Evolutionary conservation across 148 eudicot species (phyloP), one percentile per base, ranked within the genome.

Genomic region (Arctostaphylos glauca): DNA sequence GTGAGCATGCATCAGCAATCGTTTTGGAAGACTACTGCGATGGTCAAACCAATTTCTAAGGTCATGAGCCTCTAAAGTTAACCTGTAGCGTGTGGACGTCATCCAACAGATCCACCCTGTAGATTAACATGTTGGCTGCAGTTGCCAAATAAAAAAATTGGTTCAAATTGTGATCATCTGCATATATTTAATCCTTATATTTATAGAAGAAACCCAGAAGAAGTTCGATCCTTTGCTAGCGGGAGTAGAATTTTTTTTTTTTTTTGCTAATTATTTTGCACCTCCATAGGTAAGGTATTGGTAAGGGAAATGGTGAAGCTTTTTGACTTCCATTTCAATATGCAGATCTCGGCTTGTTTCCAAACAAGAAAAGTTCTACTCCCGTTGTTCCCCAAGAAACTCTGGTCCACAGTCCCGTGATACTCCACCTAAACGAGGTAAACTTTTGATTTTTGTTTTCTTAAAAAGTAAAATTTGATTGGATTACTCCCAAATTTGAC

Each of bases 361-460:
- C 76, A 96, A 15, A 54, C 90, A 92, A 81, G 90, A 86, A 31
- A 90, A 86, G 25, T 90, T 89, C 85, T 91, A 85, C 85, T 86
- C 95, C 12, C 92, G 97, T 6, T 96, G 99, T 82, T 85, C 89
- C 9, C 94, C 95, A 2, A 91, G 94, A 79, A 91, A 83, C 86
- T 88, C 92, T 56, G 99, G 99, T 53, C 97, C 94, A 10, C 97
- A 96, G 84, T 93, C 94, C 58, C 99, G 99, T 74, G 99, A 96
- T 67, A 94, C 97, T 9, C 99, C 99, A 44, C 99, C 99, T 12
- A 90, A 96, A 78, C 86, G 99, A 96, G 99, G 99, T 94, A 90
- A 72, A 74, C 16, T 47, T 44, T 84, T 31, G 77, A 60, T 25
- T 68, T 18, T 15, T 18, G 48, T 5, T 18, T n/a, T 50, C 4